These are phyloP conservation scores for Golubevia sp. DNA, from an alignment of 1,284 basidiomycete genomes.

Conservation along the genomic window DNA sequence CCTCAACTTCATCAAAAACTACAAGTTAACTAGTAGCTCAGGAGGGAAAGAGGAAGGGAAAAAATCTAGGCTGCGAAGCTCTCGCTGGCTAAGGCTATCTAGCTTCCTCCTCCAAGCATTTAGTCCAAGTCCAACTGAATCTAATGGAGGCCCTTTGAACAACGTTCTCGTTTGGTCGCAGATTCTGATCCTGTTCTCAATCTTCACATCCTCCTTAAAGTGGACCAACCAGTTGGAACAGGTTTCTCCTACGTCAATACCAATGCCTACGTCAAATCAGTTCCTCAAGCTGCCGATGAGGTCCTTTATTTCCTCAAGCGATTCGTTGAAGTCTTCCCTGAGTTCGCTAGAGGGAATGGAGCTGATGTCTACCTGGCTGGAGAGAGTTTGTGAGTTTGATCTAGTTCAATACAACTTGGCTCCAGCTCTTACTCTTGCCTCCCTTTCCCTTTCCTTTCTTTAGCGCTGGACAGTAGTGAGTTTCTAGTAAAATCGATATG, in stretches of 20 bases:
- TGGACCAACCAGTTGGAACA: constrained; percentile 59
- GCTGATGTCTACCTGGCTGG: constrained; percentile 51
- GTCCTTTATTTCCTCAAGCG: constrained; percentile 41
- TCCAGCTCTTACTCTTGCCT: no score
- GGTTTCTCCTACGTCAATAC: constrained; percentile 56
- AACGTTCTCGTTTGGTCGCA: not conserved
- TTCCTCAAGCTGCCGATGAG: constrained; percentile 50
- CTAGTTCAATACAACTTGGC: no score
- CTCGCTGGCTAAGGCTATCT: no score
- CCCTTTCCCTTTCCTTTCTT: no score
- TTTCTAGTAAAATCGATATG: no score
- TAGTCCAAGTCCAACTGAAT: no score
- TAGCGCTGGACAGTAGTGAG: constrained; percentile 20
- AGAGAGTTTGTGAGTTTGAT: constrained; percentile 40
- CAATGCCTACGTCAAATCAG: constrained; percentile 38
- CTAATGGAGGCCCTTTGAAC: no score
- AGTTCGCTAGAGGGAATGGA: constrained; percentile 46
- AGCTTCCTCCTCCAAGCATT: no score
- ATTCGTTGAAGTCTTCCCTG: constrained; percentile 51
- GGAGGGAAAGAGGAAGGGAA: no score
- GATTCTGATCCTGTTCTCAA: not conserved
- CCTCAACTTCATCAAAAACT: no score
- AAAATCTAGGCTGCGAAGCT: no score
- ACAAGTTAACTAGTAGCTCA: no score
- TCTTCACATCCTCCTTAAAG: constrained; percentile 4